phyloP scores from a whole-genome alignment of 495 filamentous ascomycete genomes.

The Trypethelium eluteriae region DNA sequence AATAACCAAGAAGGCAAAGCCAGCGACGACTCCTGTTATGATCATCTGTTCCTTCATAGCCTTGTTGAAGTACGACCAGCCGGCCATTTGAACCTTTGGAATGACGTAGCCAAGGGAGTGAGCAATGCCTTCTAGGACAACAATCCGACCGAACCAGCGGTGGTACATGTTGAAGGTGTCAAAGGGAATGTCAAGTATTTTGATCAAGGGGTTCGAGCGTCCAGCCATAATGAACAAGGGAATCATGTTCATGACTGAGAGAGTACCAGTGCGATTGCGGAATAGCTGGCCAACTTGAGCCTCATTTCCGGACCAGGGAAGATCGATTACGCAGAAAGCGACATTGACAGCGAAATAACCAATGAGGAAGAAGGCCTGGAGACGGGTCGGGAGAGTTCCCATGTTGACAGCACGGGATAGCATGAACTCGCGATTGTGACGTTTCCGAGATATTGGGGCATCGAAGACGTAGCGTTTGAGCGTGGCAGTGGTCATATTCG shows the following conservation, averaged over 20 bases:
- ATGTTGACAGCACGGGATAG: constrained; percentile 71
- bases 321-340: constrained; percentile 51
- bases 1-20: constrained; percentile 46
- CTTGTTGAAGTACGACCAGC: constrained; percentile 54
- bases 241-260: constrained; percentile 73
- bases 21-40: constrained; percentile 31
- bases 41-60: constrained; percentile 35
- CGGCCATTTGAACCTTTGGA: constrained; percentile 28
- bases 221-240: constrained; percentile 61
- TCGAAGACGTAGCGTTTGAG: constrained; percentile 76
- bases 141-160: constrained; percentile 87
- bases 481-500: constrained; percentile 32
- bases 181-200: constrained; percentile 76
- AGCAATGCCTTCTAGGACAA: constrained; percentile 65
- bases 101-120: constrained; percentile 46
- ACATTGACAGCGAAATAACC: constrained; percentile 58
- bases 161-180: constrained; percentile 95
- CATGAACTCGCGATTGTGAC: constrained; percentile 81
- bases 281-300: constrained; percentile 50
- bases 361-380: constrained; percentile 66
- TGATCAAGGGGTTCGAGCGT: constrained; percentile 62
- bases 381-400: constrained; percentile 75
- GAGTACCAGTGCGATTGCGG: constrained; percentile 65
- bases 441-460: constrained; percentile 70
- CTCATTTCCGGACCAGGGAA: constrained; percentile 46